Evolutionary conservation across 2,329 filamentous ascomycete genomes (phyloP).

Genomic region (Pseudogymnoascus sp.): DNA sequence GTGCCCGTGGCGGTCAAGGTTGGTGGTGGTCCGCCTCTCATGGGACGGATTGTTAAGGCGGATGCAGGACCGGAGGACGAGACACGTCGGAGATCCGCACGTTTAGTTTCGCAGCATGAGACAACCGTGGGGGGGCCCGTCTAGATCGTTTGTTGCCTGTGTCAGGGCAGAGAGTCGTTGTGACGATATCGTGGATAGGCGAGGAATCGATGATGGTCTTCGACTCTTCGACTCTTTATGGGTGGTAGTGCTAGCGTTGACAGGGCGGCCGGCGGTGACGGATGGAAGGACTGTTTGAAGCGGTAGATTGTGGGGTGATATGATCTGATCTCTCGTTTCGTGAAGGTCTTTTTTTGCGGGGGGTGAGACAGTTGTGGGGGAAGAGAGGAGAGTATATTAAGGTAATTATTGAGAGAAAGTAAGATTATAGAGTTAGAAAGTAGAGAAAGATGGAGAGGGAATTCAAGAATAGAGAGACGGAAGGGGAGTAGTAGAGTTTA

Average conservation of each 20-base stretch:
- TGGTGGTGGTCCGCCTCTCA: not conserved
- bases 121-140: not conserved
- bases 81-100: slow-evolving; percentile 1
- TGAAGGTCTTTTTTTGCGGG: not conserved
- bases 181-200: not conserved
- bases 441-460: not conserved
- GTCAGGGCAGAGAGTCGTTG: not conserved
- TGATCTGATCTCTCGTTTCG: not conserved
- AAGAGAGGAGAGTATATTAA: not conserved
- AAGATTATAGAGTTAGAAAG: not conserved
- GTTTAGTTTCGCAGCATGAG: not conserved
- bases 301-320: not conserved
- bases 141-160: not conserved
- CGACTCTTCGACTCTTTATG: not conserved
- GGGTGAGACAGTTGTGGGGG: not conserved
- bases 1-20: not conserved
- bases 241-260: not conserved
- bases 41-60: not conserved
- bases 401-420: not conserved
- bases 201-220: not conserved
- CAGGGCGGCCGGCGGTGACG: not conserved
- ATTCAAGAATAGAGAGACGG: not conserved
- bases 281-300: not conserved
- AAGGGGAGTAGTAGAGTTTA: not conserved
- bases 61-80: not conserved